Evolutionary conservation across 768 basidiomycete genomes (phyloP).

Genomic region (Galerina marginata): DNA sequence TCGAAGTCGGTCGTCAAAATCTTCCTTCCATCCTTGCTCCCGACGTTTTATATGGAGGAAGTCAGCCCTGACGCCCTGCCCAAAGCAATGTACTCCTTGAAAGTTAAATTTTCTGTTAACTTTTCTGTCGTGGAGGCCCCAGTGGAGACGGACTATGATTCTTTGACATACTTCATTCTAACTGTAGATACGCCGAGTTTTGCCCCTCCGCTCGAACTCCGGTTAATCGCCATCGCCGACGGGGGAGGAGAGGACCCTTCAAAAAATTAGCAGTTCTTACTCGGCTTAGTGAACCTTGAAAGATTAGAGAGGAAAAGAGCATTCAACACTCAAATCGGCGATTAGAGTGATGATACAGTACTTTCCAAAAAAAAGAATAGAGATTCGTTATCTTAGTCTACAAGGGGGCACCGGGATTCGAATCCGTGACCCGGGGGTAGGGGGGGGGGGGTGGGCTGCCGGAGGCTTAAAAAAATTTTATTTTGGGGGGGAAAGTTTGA

Average conservation of each 20-base stretch:
- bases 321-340: neutral
- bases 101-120: neutral
- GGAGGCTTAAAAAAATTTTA: no score
- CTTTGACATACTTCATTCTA: slow-evolving; percentile 14
- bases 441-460: no score
- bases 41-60: neutral
- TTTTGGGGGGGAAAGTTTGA: no score
- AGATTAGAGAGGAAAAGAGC: neutral
- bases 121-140: slow-evolving; percentile 3
- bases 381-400: no score
- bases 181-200: neutral
- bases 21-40: neutral
- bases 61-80: neutral
- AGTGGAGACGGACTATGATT: neutral
- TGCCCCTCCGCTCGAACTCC: neutral
- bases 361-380: no score
- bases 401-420: no score
- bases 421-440: no score
- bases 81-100: slow-evolving; percentile 6
- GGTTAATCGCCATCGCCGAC: neutral
- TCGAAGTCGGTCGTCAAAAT: neutral
- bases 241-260: no score
- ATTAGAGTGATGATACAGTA: no score
- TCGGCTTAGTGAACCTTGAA: neutral
- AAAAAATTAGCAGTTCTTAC: neutral